phyloP scores from a whole-genome alignment of 495 filamentous ascomycete species.

The Saxophila tyrrhenica region DNA sequence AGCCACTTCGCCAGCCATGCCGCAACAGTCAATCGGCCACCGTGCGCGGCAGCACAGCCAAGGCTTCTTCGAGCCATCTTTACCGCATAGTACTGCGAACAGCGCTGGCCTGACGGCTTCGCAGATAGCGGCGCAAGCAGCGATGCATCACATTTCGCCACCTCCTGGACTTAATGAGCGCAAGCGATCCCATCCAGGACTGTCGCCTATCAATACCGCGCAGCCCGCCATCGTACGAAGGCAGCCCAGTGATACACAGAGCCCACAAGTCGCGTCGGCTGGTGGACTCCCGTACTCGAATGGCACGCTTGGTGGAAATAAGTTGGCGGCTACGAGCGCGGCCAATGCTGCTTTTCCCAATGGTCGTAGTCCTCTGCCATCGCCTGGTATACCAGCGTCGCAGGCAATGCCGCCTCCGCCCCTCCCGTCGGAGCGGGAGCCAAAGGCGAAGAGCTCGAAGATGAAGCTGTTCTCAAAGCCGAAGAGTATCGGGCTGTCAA shows the following conservation, averaged over 20 bases:
- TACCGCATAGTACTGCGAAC: constrained; percentile 54
- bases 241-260: constrained; percentile 31
- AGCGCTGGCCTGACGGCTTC: constrained; percentile 54
- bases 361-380: constrained; percentile 37
- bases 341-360: constrained; percentile 75
- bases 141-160: constrained; percentile 50
- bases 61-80: constrained; percentile 78
- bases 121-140: constrained; percentile 82
- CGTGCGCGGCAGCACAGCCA: constrained; percentile 57
- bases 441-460: constrained; percentile 68
- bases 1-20: constrained; percentile 11
- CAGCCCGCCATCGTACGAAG: constrained; percentile 31
- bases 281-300: constrained; percentile 41
- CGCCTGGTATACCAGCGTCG: constrained; percentile 17
- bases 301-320: constrained; percentile 53
- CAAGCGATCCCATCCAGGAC: constrained; percentile 46
- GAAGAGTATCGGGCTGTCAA: constrained; percentile 66
- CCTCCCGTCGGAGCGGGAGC: constrained; percentile 43
- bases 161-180: constrained; percentile 33
- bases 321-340: constrained; percentile 63
- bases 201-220: constrained; percentile 41
- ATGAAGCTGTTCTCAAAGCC: constrained; percentile 88
- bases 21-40: constrained; percentile 22
- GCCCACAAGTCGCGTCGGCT: constrained; percentile 40
- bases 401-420: constrained; percentile 7